Conservation (phyloP, 441 rosid species). For the Daphne laureola region DNA sequence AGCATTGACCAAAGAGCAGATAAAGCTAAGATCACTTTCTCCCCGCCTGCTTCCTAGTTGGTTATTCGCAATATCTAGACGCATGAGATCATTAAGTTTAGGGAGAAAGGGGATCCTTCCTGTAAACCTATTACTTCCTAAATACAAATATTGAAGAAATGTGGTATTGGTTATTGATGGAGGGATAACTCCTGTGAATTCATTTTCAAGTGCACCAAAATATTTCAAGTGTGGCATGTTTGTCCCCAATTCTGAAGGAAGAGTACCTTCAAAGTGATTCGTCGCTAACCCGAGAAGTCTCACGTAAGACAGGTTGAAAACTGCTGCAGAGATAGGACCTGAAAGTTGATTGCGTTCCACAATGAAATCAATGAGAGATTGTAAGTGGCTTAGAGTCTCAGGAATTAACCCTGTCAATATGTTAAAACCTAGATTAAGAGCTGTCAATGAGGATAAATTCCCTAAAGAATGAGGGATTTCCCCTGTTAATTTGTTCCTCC, state of each 20-base stretch:
- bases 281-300: accelerated
- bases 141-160: too few relatives aligned
- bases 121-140: too few relatives aligned
- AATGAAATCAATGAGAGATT: background rate
- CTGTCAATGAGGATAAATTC: background rate
- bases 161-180: conserved; percentile 7
- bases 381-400: background rate
- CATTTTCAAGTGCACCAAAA: conserved; percentile 1
- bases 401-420: background rate
- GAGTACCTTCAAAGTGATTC: background rate
- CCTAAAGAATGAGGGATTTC: conserved; percentile 4
- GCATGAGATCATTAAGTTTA: too few relatives aligned
- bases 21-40: too few relatives aligned
- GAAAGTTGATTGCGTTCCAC: background rate
- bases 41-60: too few relatives aligned
- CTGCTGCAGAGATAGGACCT: background rate
- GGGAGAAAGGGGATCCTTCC: too few relatives aligned
- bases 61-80: too few relatives aligned
- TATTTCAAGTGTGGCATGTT: background rate
- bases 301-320: conserved; percentile 3
- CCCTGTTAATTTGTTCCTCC: background rate
- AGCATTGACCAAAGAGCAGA: too few relatives aligned
- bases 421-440: background rate
- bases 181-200: conserved; percentile 8
- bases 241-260: conserved; percentile 5